Percentiles rank a stretch among this genome's conserved stretches.
Conservation (phyloP, 2,329 filamentous ascomycete genomes). For the Neofusicoccum parvum region DNA sequence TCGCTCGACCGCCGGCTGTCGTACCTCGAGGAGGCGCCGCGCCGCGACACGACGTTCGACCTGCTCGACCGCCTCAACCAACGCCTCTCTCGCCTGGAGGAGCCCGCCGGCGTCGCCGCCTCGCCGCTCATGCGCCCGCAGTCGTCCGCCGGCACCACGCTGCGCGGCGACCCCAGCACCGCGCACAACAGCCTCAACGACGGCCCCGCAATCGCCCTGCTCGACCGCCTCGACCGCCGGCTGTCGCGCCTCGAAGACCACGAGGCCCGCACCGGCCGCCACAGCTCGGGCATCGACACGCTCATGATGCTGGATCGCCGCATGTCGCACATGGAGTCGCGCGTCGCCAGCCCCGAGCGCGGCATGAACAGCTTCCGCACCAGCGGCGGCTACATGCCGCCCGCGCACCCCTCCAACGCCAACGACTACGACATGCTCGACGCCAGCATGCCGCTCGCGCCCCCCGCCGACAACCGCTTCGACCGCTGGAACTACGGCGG, state of each 20-base stretch:
- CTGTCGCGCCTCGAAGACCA: slow-evolving; percentile 15
- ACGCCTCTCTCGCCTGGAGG: slow-evolving; percentile 13
- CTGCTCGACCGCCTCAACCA: slow-evolving; percentile 15
- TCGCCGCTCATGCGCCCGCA: neutral
- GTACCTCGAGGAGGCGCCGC: slow-evolving; percentile 14
- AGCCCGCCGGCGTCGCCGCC: neutral
- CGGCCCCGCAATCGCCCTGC: neutral
- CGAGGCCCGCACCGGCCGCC: slow-evolving; percentile 1
- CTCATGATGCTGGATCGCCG: slow-evolving; percentile 12
- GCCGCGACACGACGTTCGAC: slow-evolving; percentile 6
- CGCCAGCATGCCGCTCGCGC: neutral
- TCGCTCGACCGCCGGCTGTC: slow-evolving; percentile 18
- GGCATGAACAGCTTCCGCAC: neutral
- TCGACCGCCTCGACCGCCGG: slow-evolving; percentile 21
- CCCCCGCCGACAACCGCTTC: slow-evolving; percentile 8
- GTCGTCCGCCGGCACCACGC: neutral
- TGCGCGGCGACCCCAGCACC: neutral
- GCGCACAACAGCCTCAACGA: neutral
- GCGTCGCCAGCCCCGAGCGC: neutral
- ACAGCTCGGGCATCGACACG: slow-evolving; percentile 5
- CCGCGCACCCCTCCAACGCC: neutral
- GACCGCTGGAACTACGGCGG: neutral
- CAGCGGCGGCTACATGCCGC: neutral
- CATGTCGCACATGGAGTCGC: slow-evolving; percentile 14
- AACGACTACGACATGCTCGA: neutral